Base-by-base conservation (phyloP, 1,284 basidiomycete species). In the Cronartium quercuum region DNA sequence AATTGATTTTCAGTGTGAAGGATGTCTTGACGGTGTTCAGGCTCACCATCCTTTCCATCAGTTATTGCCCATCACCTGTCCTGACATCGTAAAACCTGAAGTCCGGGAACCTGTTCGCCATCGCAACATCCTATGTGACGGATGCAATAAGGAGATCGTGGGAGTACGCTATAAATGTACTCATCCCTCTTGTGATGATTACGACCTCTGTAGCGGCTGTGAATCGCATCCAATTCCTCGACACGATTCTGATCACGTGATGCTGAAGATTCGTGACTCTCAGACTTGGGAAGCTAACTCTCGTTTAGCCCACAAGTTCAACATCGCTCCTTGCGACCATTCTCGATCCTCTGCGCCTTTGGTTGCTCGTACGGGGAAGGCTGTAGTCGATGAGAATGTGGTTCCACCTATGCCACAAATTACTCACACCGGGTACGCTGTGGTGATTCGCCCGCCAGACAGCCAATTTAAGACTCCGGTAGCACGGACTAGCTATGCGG, bases 161-260 rank as follows among this genome's bases (percentile, higher is more conserved):
- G 68, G 76, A 60, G 13, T 77, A 0, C 77, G 83, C 24, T 83
- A 80, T 81, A 83, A 91, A 89, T 94, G 92, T 82, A 87, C 90
- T 87, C 89, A 93, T 81, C 86, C 88, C 18, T 82, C 85, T 18
- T 94, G 92, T 82, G 85, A 86, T 0, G 91, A 94, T 82, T 93
- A 88, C 78, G 92, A 94, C 79, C 85, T 94, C 18, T 94, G 92
- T 82, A 86, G 86, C 78, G 82, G 83, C 75, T 94, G 92, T 82
- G 92, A 94, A 82, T 88, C 91, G 0, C 84, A 87, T 66, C 91
- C 92, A 0, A 90, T 91, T 76, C 82, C 88, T 3, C 84, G 89
- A 10, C 92, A 94, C 81, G 90, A 91, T 0, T 78, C 82, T 6
- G 86, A 84, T 51, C 92, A 94, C 80, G 88, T 90, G 0, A 82